Conservation (phyloP, 73 alveolate genomes). For the Halteria grandinella region DNA sequence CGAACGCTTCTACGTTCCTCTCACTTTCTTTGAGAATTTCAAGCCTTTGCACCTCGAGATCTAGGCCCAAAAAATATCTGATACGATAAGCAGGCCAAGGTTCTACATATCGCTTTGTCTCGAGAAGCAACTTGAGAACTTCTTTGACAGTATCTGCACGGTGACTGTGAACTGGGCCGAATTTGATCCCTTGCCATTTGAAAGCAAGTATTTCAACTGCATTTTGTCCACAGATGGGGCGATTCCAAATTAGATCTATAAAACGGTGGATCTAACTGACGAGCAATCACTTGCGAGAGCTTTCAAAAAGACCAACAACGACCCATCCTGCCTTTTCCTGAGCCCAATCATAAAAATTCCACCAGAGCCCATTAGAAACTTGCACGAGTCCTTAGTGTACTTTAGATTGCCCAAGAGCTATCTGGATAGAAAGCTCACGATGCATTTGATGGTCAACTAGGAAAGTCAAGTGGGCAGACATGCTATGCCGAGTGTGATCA, state of each 20-base stretch:
- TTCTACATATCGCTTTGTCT: conserved; percentile 86
- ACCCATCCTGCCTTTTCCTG: conserved; percentile 77
- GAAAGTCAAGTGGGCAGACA: conserved; percentile 84
- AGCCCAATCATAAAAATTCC: conserved; percentile 93
- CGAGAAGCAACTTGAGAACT: conserved; percentile 92
- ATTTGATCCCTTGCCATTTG: conserved; percentile 94
- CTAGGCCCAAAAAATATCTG: conserved; percentile 72
- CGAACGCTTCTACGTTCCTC: conserved; percentile 91
- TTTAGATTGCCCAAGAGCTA: conserved; percentile 95
- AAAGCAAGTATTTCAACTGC: conserved; percentile 79
- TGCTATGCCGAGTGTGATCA: conserved; percentile 96
- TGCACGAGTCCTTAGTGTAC: conserved; percentile 90
- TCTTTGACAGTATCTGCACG: conserved; percentile 91
- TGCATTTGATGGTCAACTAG: conserved; percentile 91
- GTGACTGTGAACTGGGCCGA: conserved; percentile 89
- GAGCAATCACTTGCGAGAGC: conserved; percentile 89
- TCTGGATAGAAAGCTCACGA: conserved; percentile 88
- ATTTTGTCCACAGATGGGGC: conserved; percentile 91
- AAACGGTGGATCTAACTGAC: conserved; percentile 88
- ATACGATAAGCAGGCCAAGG: conserved; percentile 86
- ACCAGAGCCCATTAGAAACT: conserved; percentile 88
- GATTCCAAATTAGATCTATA: conserved; percentile 85
- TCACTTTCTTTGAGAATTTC: conserved; percentile 87
- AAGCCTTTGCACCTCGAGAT: conserved; percentile 95
- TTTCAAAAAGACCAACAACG: conserved; percentile 81